Percentiles rank a stretch among this genome's conserved stretches.
These are phyloP conservation scores for Umbelopsis sp. DNA, from an alignment of 192 early-diverging fungal species.

Conservation along the genomic window DNA sequence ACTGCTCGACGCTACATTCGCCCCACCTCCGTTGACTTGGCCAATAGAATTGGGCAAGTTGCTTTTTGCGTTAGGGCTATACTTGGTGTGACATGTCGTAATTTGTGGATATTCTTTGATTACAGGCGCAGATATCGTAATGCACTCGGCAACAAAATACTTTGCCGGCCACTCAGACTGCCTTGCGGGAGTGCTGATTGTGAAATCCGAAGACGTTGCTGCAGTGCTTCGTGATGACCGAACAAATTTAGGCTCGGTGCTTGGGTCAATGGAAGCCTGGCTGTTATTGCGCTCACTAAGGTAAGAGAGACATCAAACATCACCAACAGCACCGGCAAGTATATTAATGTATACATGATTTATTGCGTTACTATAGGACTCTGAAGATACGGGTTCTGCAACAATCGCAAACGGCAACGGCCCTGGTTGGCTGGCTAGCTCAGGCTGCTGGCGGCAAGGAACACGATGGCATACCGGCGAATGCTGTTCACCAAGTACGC, in stretches of 20 bases:
- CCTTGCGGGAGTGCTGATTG: constrained; percentile 65
- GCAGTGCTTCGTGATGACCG: constrained; percentile 51
- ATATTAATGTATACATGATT: no score
- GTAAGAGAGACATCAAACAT: constrained; percentile 12
- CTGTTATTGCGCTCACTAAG: constrained; percentile 56
- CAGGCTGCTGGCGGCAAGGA: constrained; percentile 32
- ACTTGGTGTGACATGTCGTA: not conserved
- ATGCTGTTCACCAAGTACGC: constrained; percentile 44
- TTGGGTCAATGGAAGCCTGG: constrained; percentile 71
- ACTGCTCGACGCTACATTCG: constrained; percentile 70
- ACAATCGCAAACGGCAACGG: constrained; percentile 59
- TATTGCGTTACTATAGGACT: constrained; percentile 47
- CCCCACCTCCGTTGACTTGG: constrained; percentile 70
- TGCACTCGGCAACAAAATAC: constrained; percentile 77
- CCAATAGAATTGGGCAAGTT: constrained; percentile 45
- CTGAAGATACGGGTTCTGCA: constrained; percentile 63
- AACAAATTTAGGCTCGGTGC: constrained; percentile 50
- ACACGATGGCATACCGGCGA: constrained; percentile 45
- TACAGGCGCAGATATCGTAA: constrained; percentile 63
- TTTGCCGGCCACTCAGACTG: constrained; percentile 73
- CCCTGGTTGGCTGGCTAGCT: constrained; percentile 57
- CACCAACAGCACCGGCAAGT: not conserved
- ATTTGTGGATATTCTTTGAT: not conserved
- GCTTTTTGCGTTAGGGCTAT: not conserved
- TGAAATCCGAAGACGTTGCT: constrained; percentile 42